A percentile compares a stretch with the other conserved stretches of the same genome.
These are phyloP conservation scores for Teunomyces aglyptinius DNA, from an alignment of 805 yeast species.

Conservation along the genomic window DNA sequence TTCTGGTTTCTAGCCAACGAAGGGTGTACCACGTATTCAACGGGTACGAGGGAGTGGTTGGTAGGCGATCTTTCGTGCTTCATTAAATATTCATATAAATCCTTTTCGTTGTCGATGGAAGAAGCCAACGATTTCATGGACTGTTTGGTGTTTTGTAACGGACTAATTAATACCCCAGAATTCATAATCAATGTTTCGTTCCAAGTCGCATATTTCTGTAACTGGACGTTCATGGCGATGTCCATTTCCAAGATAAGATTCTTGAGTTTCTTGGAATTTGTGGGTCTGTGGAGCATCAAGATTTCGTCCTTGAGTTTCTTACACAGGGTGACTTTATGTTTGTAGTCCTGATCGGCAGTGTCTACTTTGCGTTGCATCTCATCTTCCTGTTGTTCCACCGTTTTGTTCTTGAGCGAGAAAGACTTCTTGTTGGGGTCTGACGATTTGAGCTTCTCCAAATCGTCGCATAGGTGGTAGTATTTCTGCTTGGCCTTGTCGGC, in stretches of 20 bases:
- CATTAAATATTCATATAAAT: constrained; percentile 67
- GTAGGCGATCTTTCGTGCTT: constrained; percentile 39
- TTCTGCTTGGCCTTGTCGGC: constrained; percentile 84
- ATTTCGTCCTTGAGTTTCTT: constrained; percentile 73
- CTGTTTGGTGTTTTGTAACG: constrained; percentile 54
- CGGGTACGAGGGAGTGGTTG: constrained; percentile 49
- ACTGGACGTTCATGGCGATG: constrained; percentile 82
- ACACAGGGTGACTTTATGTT: constrained; percentile 69
- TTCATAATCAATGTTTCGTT: constrained; percentile 81
- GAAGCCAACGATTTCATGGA: constrained; percentile 79
- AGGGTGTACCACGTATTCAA: constrained; percentile 70
- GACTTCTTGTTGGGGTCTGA: constrained; percentile 84
- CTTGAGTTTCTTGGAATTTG: constrained; percentile 64
- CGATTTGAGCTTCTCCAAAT: constrained; percentile 75
- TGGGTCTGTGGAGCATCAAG: constrained; percentile 73
- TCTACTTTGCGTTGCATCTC: constrained; percentile 79
- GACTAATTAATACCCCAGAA: constrained; percentile 78
- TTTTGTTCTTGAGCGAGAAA: constrained; percentile 74
- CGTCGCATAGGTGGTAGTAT: constrained; percentile 79
- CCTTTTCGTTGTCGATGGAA: constrained; percentile 79
- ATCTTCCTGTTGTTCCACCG: constrained; percentile 87
- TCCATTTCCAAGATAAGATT: constrained; percentile 83
- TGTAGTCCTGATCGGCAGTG: constrained; percentile 82
- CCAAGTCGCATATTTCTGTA: constrained; percentile 86
- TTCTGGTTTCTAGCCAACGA: constrained; percentile 45